Base-by-base conservation (phyloP, 805 yeast species). In the Lachancea meyersii region DNA sequence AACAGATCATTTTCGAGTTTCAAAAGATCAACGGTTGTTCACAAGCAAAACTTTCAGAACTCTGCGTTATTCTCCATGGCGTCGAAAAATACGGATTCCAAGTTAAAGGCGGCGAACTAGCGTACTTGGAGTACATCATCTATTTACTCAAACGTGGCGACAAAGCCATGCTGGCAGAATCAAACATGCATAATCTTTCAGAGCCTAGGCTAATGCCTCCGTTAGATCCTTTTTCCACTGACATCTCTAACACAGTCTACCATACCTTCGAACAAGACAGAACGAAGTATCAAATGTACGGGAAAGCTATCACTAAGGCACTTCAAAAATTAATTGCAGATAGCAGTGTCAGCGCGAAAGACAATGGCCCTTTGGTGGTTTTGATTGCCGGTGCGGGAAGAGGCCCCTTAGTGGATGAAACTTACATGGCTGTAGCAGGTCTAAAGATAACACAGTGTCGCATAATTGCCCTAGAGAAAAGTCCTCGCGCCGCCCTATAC, bases 311-410 rank as follows among this genome's bases (percentile, higher is more conserved):
- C 4, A 65, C 64, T 20, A 58, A 69, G 33, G 86, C 89, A 0
- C 45, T 83, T 14, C 51, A 53, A 31, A 72, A 60, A 43, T 45
- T 53, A 2, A 56, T 54, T 35, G 42, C 49, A 35, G 27, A 43
- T 5, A 38, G 44, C 16, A 24, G 31, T 16, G 21, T n/a, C 6
- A 20, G 16, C 28, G 20, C 16, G 31, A 40, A 10, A 32, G 43
- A 9, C 33, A 41, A 16, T 10, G 19, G 47, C 5, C 55, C 47
- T 8, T 48, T 71, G 21, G 63, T 64, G 9, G 64, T 85, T 7
- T 70, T 83, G 3, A 72, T 89, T 2, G 79, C 83, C 2, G 97
- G 97, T 0, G 93, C 96, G 0, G 97, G 97, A 1, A 67, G 87
- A 35, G 97, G 97, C 1, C 89, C 91, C 0, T 62, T 89, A 22